Evolutionary conservation across 768 basidiomycete species (phyloP).

Genomic region (Pisolithus microcarpus): DNA sequence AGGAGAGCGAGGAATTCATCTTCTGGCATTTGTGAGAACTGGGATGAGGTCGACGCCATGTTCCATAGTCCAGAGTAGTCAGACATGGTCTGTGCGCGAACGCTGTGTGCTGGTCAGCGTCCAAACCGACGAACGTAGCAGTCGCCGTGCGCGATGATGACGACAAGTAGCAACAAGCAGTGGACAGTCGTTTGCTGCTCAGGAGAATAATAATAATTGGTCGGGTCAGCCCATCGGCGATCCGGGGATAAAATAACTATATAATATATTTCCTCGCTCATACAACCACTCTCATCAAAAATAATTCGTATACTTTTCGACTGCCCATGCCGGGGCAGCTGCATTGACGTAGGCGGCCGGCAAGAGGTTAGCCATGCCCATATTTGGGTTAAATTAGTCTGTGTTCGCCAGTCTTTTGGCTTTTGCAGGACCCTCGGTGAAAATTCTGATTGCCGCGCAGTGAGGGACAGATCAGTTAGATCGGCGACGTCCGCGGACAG

Average conservation of each 20-base stretch:
- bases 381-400: background rate
- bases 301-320: too few species aligned
- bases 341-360: background rate
- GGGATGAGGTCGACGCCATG: constrained; percentile 45
- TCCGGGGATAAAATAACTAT: background rate
- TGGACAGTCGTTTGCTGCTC: background rate
- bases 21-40: constrained; percentile 59
- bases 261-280: too few species aligned
- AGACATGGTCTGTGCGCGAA: background rate
- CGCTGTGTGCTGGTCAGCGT: background rate
- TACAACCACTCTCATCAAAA: background rate
- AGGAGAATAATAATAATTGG: constrained; percentile 1
- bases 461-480: too few species aligned
- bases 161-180: background rate
- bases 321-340: background rate
- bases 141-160: background rate
- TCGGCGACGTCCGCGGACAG: too few species aligned
- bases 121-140: background rate
- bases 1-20: constrained; percentile 73
- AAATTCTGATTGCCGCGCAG: background rate
- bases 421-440: background rate
- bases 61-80: constrained; percentile 55
- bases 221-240: constrained; percentile 1
- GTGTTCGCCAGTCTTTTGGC: too few species aligned
- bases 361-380: background rate